A percentile compares a stretch with the other conserved stretches of the same genome.
Conservation (phyloP, 495 filamentous ascomycete species). For the Annulohypoxylon moriforme region DNA sequence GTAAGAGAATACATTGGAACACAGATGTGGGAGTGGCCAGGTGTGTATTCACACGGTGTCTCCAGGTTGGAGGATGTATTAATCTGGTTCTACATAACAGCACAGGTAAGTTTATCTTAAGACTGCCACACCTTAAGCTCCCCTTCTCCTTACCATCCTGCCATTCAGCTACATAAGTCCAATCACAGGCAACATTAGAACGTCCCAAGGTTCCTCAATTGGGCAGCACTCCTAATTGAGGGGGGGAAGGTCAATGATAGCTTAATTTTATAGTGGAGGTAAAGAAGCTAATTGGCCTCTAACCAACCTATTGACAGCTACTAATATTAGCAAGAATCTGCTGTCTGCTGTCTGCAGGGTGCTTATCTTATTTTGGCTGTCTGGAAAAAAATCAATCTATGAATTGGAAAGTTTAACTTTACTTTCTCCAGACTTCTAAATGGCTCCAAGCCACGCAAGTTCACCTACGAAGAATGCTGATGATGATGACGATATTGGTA, state of each 20-base stretch:
- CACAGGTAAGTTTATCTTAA: neutral
- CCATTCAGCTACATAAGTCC: neutral
- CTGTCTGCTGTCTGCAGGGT: neutral
- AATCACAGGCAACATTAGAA: slow-evolving; percentile 2
- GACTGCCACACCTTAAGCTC: neutral
- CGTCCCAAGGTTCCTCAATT: slow-evolving; percentile 16
- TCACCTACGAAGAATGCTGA: slow-evolving; percentile 11
- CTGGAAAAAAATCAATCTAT: too few species aligned
- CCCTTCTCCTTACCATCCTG: neutral
- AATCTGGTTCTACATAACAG: neutral
- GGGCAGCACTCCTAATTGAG: slow-evolving; percentile 1
- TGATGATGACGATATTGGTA: slow-evolving; percentile 20
- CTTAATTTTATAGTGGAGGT: neutral
- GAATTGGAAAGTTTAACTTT: slow-evolving; percentile 11
- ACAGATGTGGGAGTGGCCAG: slow-evolving; percentile 5
- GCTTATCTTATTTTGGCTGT: neutral
- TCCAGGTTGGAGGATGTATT: neutral
- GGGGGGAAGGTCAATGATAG: neutral
- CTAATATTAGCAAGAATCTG: neutral
- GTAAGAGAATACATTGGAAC: slow-evolving; percentile 17
- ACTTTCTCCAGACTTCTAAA: slow-evolving; percentile 3
- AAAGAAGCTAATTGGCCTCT: neutral
- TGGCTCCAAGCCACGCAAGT: slow-evolving; percentile 6
- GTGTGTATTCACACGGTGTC: slow-evolving; percentile 18
- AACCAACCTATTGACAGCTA: neutral